Base-by-base conservation (phyloP, 768 basidiomycete genomes). In the Suillus fuscotomentosus region DNA sequence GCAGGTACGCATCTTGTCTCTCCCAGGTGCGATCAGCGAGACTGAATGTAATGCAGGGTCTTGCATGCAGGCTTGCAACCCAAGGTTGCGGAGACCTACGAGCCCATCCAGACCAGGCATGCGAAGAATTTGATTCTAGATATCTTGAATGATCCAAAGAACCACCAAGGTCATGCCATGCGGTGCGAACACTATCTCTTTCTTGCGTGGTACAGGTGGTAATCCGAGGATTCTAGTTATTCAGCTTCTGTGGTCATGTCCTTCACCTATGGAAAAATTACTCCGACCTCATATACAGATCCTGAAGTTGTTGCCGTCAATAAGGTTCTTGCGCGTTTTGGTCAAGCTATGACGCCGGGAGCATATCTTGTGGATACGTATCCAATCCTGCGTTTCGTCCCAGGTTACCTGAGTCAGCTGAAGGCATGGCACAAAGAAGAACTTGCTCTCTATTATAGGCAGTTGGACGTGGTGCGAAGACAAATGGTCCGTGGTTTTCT, bases 361-460 rank as follows among this genome's bases (percentile, higher is more conserved):
- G 62, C 69, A 13, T 75, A 71, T 43, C 69, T 72, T 27, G 72
- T 75, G 34, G 74, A 75, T 50, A 56, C 64, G 3, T 70, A 63
- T 42, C 74, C 73, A 5, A 66, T 70, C 38, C 60, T 75, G 2
- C 60, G 50, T 59, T 71, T 71, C 6, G 38, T 75, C 14, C 74
- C 74, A 1, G 68, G 69, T 7, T 72, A 88, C 67, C 77, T 87
- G 14, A 79, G 80, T 4, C 81, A 85, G 63, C 74, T 90, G 7
- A 80, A 79, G 63, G 75, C 78, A 3, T 86, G 85, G 45, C 88
- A 89, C 66, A 15, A 67, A 38, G 76, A 80, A 57, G 81, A 82
- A 66, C 70, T 78, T 13, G 67, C 53, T 1, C 66, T 81, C 41
- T 81, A 75, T 62, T 42, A 66, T 11, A 64, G 72, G 0, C 78